These are phyloP conservation scores for Mollisiaceae sp. DNA, from an alignment of 2,329 filamentous ascomycete genomes.

Conservation along the genomic window DNA sequence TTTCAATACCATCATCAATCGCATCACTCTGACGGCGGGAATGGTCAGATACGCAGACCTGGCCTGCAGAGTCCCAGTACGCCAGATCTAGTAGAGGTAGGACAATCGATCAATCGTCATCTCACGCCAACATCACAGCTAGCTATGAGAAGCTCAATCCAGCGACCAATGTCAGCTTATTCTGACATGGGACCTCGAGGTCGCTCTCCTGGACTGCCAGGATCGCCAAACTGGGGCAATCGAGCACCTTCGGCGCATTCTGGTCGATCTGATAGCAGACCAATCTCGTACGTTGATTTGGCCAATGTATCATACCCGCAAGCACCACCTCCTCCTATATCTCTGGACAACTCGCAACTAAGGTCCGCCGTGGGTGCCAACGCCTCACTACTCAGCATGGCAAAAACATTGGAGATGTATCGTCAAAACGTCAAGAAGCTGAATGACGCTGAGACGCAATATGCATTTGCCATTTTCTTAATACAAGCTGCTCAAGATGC, in stretches of 20 bases:
- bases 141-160: constrained; percentile 61
- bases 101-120: constrained; percentile 61
- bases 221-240: constrained; percentile 38
- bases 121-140: constrained; percentile 62
- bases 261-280: constrained; percentile 39
- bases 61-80: constrained; percentile 23
- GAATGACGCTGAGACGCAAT: constrained; percentile 86
- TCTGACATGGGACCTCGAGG: constrained; percentile 72
- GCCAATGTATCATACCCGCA: constrained; percentile 55
- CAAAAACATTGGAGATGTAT: constrained; percentile 98
- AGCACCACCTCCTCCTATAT: constrained; percentile 41
- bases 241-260: constrained; percentile 42
- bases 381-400: constrained; percentile 86
- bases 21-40: constrained; percentile 49
- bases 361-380: constrained; percentile 83
- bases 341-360: constrained; percentile 80
- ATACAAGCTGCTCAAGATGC: constrained; percentile 86
- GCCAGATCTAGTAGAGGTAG: constrained; percentile 49
- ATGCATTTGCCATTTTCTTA: constrained; percentile 95
- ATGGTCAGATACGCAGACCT: constrained; percentile 31
- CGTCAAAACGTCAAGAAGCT: constrained; percentile 97
- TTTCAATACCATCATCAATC: constrained; percentile 65
- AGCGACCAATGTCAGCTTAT: constrained; percentile 77
- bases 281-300: constrained; percentile 52
- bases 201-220: constrained; percentile 54